A percentile compares a stretch with the other conserved stretches of the same genome.
phyloP scores from a whole-genome alignment of 768 basidiomycete genomes.

The Lactarius pseudohatsudake region DNA sequence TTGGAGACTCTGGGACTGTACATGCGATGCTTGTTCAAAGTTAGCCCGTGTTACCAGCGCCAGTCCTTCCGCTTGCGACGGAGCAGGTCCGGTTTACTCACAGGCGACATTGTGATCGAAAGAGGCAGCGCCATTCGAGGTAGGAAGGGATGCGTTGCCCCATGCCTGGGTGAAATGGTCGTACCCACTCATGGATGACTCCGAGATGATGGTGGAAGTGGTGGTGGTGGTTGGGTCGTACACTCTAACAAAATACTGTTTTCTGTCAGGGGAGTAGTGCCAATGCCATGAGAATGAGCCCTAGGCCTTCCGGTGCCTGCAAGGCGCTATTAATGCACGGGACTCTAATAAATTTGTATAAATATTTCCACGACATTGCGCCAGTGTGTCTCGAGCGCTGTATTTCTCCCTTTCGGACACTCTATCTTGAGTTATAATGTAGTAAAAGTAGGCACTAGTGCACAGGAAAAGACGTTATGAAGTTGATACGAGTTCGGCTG shows the following conservation, averaged over 20 bases:
- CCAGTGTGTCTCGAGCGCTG: not conserved
- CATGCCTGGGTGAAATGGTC: not conserved
- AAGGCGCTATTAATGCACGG: constrained; percentile 4
- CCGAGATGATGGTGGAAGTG: not conserved
- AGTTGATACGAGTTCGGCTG: not conserved
- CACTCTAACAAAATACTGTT: not conserved
- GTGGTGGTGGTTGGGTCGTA: constrained; percentile 4
- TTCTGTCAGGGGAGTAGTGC: not conserved
- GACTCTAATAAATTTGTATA: not conserved
- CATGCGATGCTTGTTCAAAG: not conserved
- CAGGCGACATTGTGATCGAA: not conserved
- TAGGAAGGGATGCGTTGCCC: not conserved
- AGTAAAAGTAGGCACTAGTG: not conserved
- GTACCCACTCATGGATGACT: not conserved
- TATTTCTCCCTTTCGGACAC: not conserved
- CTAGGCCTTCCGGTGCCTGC: not conserved
- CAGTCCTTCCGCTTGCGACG: not conserved
- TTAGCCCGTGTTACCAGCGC: constrained; percentile 3
- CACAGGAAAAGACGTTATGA: not conserved
- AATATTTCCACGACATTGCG: not conserved
- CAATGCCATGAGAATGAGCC: not conserved
- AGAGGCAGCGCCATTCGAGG: not conserved
- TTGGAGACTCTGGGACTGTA: not conserved
- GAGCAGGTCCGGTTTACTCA: not conserved
- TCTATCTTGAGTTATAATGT: not conserved